Base-by-base conservation (phyloP, 108 stramenopile species). In the Cyclostephanos tholiformis region DNA sequence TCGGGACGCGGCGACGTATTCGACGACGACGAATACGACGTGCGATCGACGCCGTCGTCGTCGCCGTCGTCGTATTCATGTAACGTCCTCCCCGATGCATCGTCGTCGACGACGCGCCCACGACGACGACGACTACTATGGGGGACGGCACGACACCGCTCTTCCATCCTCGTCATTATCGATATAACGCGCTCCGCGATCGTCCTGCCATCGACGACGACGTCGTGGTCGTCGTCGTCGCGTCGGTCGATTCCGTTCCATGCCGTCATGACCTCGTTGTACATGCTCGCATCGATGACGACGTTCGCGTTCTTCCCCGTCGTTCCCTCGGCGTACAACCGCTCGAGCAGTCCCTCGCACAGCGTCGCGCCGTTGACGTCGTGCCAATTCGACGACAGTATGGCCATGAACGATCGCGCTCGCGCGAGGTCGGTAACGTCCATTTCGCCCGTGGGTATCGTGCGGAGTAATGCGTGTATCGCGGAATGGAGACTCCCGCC, bases 211-310 rank as follows among this genome's bases (percentile, higher is more conserved):
- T 70, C 67, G 6, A 43, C 69, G 58, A 59, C 48, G n/a, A n/a
- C n/a, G n/a, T n/a, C n/a, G n/a, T n/a, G n/a, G n/a, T n/a, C n/a
- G n/a, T n/a, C n/a, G n/a, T n/a, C n/a, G n/a, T n/a, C n/a, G n/a
- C n/a, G n/a, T n/a, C n/a, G n/a, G 14, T 39, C 38, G 59, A 67
- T 69, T 20, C 50, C 43, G 30, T 73, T 80, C 79, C 79, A 80
- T 8, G 79, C 79, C 55, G 63, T 12, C 67, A 80, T 80, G 67
- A 67, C 69, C 1, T 67, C 61, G 64, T 80, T 80, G 72, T 80
- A 80, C 79, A 80, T 80, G 8, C 74, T 72, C 23, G 79, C 23
- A 27, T 73, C 72, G 12, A 74, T 52, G 12, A 48, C 23, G 4
- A 71, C 60, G 50, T 69, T 6, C 43, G 16, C 1, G 51, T 79